A percentile compares a stretch with the other conserved stretches of the same genome.
These are phyloP conservation scores for Dovyalis caffra DNA, from an alignment of 345 rosid genomes.

Conservation along the genomic window DNA sequence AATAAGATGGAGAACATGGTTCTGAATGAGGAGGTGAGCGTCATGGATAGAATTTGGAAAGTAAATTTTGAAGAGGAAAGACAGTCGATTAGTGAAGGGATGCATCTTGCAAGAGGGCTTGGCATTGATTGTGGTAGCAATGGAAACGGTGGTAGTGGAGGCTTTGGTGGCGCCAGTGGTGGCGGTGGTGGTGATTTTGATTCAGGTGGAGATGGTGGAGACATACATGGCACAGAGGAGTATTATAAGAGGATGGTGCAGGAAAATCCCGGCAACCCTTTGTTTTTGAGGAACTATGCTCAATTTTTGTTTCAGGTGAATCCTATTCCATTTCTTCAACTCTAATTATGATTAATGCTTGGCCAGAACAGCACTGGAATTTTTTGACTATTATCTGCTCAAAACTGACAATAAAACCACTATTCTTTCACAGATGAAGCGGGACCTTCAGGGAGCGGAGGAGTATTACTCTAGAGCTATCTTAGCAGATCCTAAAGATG, in stretches of 20 bases:
- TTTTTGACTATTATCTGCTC: neutral
- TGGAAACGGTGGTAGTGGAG: conserved; percentile 14
- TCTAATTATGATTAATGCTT: neutral
- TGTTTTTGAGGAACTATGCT: conserved; percentile 61
- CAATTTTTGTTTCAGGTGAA: conserved; percentile 52
- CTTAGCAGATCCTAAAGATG: conserved; percentile 52
- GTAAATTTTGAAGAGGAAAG: conserved; percentile 19
- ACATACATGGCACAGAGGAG: conserved; percentile 41
- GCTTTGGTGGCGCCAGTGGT: conserved; percentile 21
- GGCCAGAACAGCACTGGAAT: neutral
- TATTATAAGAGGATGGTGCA: conserved; percentile 52
- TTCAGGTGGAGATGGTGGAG: conserved; percentile 35
- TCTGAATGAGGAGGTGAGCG: conserved; percentile 19
- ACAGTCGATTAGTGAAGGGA: conserved; percentile 24
- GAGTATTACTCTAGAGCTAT: conserved; percentile 54
- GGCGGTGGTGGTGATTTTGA: conserved; percentile 26
- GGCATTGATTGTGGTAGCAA: conserved; percentile 27
- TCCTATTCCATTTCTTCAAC: neutral
- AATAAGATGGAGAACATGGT: conserved; percentile 10
- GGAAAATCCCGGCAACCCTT: conserved; percentile 53
- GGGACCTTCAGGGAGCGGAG: conserved; percentile 46
- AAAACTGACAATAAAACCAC: neutral
- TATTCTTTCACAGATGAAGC: conserved; percentile 35
- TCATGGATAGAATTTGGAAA: conserved; percentile 14
- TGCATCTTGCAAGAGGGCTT: conserved; percentile 45